These are phyloP conservation scores for Aspergillus funiculosus DNA, from an alignment of 495 filamentous ascomycete species.

Conservation along the genomic window DNA sequence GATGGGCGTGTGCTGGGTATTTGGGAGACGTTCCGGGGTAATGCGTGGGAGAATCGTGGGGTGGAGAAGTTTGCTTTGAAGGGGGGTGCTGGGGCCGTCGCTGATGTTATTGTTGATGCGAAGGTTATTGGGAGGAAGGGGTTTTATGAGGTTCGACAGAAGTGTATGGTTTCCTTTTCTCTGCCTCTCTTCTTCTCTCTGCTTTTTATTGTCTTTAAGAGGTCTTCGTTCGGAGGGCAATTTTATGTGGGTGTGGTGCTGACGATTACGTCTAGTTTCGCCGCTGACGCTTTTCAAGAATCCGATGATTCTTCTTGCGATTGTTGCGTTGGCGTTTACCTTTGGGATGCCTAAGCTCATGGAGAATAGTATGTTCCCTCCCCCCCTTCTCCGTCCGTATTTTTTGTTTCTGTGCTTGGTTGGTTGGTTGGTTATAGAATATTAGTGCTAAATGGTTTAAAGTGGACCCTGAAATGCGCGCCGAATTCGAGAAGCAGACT, in stretches of 20 bases:
- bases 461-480: slow-evolving; percentile 94
- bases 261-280: slow-evolving; percentile 33
- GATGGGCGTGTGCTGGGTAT: slow-evolving; percentile 46
- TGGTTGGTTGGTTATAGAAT: neutral
- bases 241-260: neutral
- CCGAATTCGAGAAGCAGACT: slow-evolving; percentile 87
- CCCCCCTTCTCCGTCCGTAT: neutral
- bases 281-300: slow-evolving; percentile 74
- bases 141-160: slow-evolving; percentile 65
- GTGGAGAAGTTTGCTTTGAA: slow-evolving; percentile 47
- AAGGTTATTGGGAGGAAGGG: slow-evolving; percentile 56
- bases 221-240: neutral
- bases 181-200: neutral
- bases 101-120: slow-evolving; percentile 50
- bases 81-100: slow-evolving; percentile 11
- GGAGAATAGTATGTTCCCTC: slow-evolving; percentile 75
- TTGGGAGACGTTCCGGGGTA: slow-evolving; percentile 84
- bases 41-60: slow-evolving; percentile 80
- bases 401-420: neutral
- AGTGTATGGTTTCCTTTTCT: slow-evolving; percentile 54
- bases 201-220: neutral
- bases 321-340: slow-evolving; percentile 73
- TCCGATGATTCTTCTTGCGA: slow-evolving; percentile 88
- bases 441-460: neutral
- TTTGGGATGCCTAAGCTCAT: slow-evolving; percentile 89